Evolutionary conservation across 2,329 filamentous ascomycete genomes (phyloP).

Genomic region (Atkinsonella hypoxylon): DNA sequence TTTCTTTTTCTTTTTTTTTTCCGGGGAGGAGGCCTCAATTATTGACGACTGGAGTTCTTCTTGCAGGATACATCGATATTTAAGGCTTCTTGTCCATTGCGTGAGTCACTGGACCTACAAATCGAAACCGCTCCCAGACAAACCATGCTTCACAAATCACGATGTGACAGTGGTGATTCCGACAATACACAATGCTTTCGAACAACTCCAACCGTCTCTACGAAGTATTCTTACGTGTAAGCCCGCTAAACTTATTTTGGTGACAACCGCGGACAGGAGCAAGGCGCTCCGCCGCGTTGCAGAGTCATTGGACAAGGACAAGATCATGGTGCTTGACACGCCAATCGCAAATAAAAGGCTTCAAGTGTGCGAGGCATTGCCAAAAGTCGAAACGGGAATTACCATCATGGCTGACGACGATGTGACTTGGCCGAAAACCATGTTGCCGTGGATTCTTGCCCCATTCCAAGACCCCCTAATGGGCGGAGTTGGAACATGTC

Average conservation of each 20-base stretch:
- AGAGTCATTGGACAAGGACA: slow-evolving; percentile 44
- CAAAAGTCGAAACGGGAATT: slow-evolving; percentile 69
- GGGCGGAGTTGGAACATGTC: slow-evolving; percentile 86
- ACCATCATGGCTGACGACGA: slow-evolving; percentile 94
- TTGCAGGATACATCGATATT: slow-evolving; percentile 71
- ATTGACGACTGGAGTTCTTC: not conserved
- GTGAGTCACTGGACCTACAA: slow-evolving; percentile 78
- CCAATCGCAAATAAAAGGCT: slow-evolving; percentile 88
- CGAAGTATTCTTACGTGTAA: slow-evolving; percentile 61
- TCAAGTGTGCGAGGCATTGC: slow-evolving; percentile 85
- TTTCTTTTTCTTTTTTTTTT: not conserved
- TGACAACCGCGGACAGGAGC: slow-evolving; percentile 75
- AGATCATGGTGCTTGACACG: slow-evolving; percentile 63
- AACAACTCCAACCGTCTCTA: slow-evolving; percentile 72
- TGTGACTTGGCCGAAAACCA: slow-evolving; percentile 78
- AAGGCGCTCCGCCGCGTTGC: slow-evolving; percentile 56
- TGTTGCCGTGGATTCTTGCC: slow-evolving; percentile 84
- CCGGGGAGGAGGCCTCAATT: not conserved
- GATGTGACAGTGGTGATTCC: slow-evolving; percentile 94
- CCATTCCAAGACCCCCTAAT: slow-evolving; percentile 78
- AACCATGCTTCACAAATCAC: slow-evolving; percentile 64
- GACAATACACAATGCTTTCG: slow-evolving; percentile 77
- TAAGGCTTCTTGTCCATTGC: slow-evolving; percentile 74
- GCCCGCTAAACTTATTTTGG: slow-evolving; percentile 65
- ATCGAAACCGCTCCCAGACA: slow-evolving; percentile 69